Conservation (phyloP, 2,329 filamentous ascomycete species). For the Epicoccum sorghinum region DNA sequence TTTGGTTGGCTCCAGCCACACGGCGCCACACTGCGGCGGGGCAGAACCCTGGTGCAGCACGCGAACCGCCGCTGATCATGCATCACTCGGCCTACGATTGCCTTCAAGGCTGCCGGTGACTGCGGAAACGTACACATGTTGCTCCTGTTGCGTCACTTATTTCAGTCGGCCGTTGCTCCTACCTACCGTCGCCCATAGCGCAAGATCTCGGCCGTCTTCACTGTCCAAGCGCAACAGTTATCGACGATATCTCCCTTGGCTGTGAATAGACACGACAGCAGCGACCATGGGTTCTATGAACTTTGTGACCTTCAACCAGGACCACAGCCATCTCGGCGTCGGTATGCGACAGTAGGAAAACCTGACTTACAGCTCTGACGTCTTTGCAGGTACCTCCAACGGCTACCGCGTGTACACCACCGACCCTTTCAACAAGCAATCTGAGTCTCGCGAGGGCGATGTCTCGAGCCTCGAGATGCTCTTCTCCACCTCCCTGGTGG, state of each 20-base stretch:
- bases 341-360: slow-evolving; percentile 61
- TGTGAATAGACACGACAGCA: slow-evolving; percentile 6
- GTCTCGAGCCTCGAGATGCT: slow-evolving; percentile 98
- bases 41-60: slow-evolving; percentile 29
- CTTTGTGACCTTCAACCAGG: slow-evolving; percentile 99
- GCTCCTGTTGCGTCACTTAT: slow-evolving; percentile 7
- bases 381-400: slow-evolving; percentile 75
- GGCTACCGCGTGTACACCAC: slow-evolving; percentile 97
- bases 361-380: slow-evolving; percentile 7
- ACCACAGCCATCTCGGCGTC: slow-evolving; percentile 95
- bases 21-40: slow-evolving; percentile 18
- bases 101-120: slow-evolving; percentile 15
- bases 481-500: slow-evolving; percentile 96
- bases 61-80: slow-evolving; percentile 17
- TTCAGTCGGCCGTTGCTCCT: slow-evolving; percentile 2
- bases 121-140: slow-evolving; percentile 20
- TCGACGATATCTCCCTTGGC: slow-evolving; percentile 12
- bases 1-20: slow-evolving; percentile 18
- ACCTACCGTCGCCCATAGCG: slow-evolving; percentile 20
- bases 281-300: slow-evolving; percentile 67
- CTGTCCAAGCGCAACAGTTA: slow-evolving; percentile 27
- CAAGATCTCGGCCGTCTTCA: slow-evolving; percentile 1
- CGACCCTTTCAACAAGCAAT: slow-evolving; percentile 93
- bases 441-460: slow-evolving; percentile 92
- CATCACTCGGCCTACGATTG: slow-evolving; percentile 12